Percentiles rank a stretch among this genome's conserved stretches.
These are phyloP conservation scores for Hymenotorrendiella dingleyae DNA, from an alignment of 2,329 filamentous ascomycete species.

Conservation along the genomic window DNA sequence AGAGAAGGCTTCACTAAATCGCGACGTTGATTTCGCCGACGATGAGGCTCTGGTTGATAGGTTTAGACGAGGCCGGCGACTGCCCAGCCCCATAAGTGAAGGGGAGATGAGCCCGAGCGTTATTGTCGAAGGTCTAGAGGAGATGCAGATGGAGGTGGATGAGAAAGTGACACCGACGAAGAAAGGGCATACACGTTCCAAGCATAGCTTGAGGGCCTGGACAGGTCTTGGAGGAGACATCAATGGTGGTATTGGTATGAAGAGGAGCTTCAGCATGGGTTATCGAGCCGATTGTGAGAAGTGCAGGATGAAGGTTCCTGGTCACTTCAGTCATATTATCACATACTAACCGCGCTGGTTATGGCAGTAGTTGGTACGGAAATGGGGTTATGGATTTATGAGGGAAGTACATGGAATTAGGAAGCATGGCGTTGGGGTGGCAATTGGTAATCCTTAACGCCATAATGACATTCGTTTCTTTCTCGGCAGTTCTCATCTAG, in stretches of 20 bases:
- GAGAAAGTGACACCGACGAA: constrained; percentile 25
- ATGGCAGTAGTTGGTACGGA: too few species aligned
- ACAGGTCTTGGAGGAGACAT: constrained; percentile 22
- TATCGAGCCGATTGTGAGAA: constrained; percentile 75
- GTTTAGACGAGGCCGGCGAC: constrained; percentile 23
- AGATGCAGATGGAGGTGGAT: constrained; percentile 31
- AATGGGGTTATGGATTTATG: too few species aligned
- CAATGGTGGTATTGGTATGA: constrained; percentile 42
- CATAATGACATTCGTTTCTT: not conserved
- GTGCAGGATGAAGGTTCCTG: constrained; percentile 66
- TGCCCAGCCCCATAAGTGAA: constrained; percentile 32
- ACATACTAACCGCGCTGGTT: constrained; percentile 30
- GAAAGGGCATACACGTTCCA: constrained; percentile 29
- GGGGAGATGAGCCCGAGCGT: constrained; percentile 29
- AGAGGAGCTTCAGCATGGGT: constrained; percentile 70
- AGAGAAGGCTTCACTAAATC: constrained; percentile 17
- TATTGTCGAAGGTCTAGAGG: constrained; percentile 24
- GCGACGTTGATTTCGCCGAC: constrained; percentile 20
- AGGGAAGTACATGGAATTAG: too few species aligned
- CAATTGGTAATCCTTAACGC: constrained; percentile 5
- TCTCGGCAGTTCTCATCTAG: too few species aligned
- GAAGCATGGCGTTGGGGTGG: constrained; percentile 18
- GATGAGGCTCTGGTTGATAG: constrained; percentile 23
- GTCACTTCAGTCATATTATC: constrained; percentile 77
- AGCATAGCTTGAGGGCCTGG: constrained; percentile 29